Evolutionary conservation across 805 yeast species (phyloP).

Genomic region (Kuraishia floccosa): DNA sequence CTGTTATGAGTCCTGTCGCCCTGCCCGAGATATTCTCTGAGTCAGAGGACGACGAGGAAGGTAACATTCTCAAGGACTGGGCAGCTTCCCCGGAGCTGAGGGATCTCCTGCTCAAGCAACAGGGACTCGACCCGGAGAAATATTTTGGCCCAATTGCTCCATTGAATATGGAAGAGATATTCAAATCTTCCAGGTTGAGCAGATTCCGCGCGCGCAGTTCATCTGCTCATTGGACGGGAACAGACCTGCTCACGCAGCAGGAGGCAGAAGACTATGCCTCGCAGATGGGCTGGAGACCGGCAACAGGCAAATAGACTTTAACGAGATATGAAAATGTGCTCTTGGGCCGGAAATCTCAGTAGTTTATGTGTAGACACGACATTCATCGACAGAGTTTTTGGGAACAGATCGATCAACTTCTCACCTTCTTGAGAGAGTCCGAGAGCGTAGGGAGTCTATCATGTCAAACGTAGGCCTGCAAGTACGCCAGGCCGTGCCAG

Average conservation of each 20-base stretch:
- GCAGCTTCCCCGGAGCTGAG: slow-evolving; percentile 48
- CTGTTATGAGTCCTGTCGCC: slow-evolving; percentile 3
- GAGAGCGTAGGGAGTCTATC: no score
- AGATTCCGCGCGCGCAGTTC: slow-evolving; percentile 44
- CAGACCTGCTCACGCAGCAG: slow-evolving; percentile 30
- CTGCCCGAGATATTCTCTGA: slow-evolving; percentile 38
- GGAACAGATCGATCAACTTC: no score
- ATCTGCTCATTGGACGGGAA: slow-evolving; percentile 36
- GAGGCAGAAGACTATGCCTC: slow-evolving; percentile 35
- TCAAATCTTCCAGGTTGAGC: slow-evolving; percentile 33
- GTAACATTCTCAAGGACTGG: slow-evolving; percentile 43
- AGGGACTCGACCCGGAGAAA: slow-evolving; percentile 48
- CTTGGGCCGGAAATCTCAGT: no score
- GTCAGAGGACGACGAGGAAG: slow-evolving; percentile 43
- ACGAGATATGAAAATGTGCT: no score
- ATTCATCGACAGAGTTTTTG: no score
- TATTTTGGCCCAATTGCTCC: slow-evolving; percentile 72
- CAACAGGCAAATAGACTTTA: no score
- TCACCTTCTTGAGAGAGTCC: no score
- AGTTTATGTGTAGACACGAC: no score
- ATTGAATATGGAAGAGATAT: slow-evolving; percentile 58
- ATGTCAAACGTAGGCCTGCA: slow-evolving; percentile 31
- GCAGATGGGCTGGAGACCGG: slow-evolving; percentile 27
- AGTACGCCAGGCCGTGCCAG: slow-evolving; percentile 78
- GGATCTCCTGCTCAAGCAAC: slow-evolving; percentile 30